Conservation (phyloP, 1,284 basidiomycete species). For the Ganoderma resinaceum region DNA sequence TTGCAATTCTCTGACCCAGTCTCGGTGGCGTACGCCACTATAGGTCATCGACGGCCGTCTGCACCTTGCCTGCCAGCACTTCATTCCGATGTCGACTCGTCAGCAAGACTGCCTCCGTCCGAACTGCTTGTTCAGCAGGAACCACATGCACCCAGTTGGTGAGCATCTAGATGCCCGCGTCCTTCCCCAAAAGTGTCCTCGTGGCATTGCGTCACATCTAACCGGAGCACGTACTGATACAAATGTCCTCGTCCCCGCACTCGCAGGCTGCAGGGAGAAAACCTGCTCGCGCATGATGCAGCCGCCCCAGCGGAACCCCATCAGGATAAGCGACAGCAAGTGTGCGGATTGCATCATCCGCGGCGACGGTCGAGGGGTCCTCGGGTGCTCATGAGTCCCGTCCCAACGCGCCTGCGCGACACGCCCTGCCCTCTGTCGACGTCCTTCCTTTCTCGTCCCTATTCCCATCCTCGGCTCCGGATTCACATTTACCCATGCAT, state of each 20-base stretch:
- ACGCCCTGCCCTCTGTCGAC: conserved; percentile 13
- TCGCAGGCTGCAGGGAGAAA: conserved; percentile 64
- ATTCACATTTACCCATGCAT: not conserved
- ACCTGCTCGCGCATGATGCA: conserved; percentile 73
- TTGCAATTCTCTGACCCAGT: conserved; percentile 14
- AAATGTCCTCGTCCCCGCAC: not conserved
- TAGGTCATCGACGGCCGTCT: conserved; percentile 82
- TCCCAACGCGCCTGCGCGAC: conserved; percentile 17
- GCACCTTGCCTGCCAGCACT: conserved; percentile 77
- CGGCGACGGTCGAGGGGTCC: conserved; percentile 40
- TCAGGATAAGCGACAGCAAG: conserved; percentile 66
- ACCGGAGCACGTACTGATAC: conserved; percentile 15
- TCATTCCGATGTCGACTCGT: conserved; percentile 74
- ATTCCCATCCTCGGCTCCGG: not conserved
- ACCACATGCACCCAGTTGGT: conserved; percentile 68
- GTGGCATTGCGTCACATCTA: conserved; percentile 11
- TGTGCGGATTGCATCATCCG: conserved; percentile 64
- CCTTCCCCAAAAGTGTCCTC: not conserved
- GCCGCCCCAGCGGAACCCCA: conserved; percentile 74
- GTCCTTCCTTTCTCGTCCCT: conserved; percentile 8
- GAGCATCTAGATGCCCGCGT: conserved; percentile 31
- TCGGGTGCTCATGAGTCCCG: conserved; percentile 19
- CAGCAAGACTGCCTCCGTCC: conserved; percentile 68
- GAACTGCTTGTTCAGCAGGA: conserved; percentile 75
- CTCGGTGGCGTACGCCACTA: conserved; percentile 19